Percentiles rank a stretch among this genome's conserved stretches.
phyloP scores from a whole-genome alignment of 345 rosid species.

The Lumnitzera littorea region DNA sequence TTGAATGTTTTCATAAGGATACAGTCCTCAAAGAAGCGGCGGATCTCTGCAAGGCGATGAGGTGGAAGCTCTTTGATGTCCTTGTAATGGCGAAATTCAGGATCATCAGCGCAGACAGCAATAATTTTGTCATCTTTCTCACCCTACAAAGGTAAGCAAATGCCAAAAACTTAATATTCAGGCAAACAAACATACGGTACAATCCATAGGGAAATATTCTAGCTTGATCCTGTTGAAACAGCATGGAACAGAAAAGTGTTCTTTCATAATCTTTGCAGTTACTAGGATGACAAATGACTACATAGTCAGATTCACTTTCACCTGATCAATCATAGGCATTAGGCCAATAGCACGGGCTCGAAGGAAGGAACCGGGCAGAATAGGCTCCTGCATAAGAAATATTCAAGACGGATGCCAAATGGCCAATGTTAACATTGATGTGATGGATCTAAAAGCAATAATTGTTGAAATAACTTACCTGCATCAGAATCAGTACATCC shows the following conservation, averaged over 20 bases:
- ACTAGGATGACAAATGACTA: no score
- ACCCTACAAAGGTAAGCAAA: constrained; percentile 41
- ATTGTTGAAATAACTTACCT: constrained; percentile 35
- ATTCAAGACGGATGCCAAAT: constrained; percentile 6
- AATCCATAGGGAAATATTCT: no score
- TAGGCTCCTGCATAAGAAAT: constrained; percentile 62
- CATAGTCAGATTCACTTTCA: constrained; percentile 5
- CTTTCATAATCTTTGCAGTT: no score
- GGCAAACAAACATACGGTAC: no score
- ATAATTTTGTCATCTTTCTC: constrained; percentile 97
- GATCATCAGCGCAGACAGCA: constrained; percentile 98
- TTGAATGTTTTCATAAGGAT: constrained; percentile 30
- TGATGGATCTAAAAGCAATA: neutral
- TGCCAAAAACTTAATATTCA: neutral
- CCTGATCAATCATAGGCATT: constrained; percentile 99
- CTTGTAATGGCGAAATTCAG: constrained; percentile 88
- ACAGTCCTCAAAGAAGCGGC: constrained; percentile 99
- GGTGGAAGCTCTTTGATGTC: constrained; percentile 97
- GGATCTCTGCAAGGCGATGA: constrained; percentile 95
- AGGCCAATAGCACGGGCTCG: constrained; percentile 97
- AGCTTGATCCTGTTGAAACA: no score
- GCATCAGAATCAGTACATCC: constrained; percentile 95
- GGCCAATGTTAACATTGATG: neutral
- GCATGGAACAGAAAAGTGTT: no score
- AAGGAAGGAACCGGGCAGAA: constrained; percentile 87